These are phyloP conservation scores for Scheffersomyces quercinus DNA, from an alignment of 1,139 yeast species.

Conservation along the genomic window DNA sequence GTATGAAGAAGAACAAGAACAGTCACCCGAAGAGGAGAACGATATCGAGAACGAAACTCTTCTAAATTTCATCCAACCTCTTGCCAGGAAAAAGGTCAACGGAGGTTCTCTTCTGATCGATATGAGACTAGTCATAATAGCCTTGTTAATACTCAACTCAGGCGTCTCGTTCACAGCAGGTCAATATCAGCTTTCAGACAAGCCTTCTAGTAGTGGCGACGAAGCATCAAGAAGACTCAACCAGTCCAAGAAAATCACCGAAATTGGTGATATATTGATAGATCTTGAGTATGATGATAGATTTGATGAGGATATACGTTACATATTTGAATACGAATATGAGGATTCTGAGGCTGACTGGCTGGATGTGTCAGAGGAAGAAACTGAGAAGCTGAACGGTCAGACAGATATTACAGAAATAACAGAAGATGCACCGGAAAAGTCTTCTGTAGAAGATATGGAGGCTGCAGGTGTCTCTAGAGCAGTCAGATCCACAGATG, in stretches of 20 bases:
- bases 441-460: neutral
- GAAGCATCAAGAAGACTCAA: slow-evolving; percentile 20
- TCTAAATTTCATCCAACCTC: slow-evolving; percentile 59
- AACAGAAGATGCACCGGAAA: neutral
- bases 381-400: slow-evolving; percentile 8
- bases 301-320: slow-evolving; percentile 71
- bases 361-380: slow-evolving; percentile 27
- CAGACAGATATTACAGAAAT: slow-evolving; percentile 8
- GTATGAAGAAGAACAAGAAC: slow-evolving; percentile 15
- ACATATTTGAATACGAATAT: slow-evolving; percentile 66
- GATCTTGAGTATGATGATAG: slow-evolving; percentile 66
- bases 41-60: slow-evolving; percentile 59
- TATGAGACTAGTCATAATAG: slow-evolving; percentile 41
- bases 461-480: slow-evolving; percentile 17
- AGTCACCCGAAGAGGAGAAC: slow-evolving; percentile 27
- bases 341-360: slow-evolving; percentile 34
- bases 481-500: slow-evolving; percentile 33
- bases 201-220: slow-evolving; percentile 14
- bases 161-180: slow-evolving; percentile 24
- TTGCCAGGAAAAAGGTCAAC: slow-evolving; percentile 54
- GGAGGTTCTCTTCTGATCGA: slow-evolving; percentile 61
- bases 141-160: slow-evolving; percentile 26
- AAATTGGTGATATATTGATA: slow-evolving; percentile 53
- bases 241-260: slow-evolving; percentile 29
- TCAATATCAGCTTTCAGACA: slow-evolving; percentile 5